A percentile compares a stretch with the other conserved stretches of the same genome.
Conservation (phyloP, 2,329 filamentous ascomycete genomes). For the Colletotrichum sp. region DNA sequence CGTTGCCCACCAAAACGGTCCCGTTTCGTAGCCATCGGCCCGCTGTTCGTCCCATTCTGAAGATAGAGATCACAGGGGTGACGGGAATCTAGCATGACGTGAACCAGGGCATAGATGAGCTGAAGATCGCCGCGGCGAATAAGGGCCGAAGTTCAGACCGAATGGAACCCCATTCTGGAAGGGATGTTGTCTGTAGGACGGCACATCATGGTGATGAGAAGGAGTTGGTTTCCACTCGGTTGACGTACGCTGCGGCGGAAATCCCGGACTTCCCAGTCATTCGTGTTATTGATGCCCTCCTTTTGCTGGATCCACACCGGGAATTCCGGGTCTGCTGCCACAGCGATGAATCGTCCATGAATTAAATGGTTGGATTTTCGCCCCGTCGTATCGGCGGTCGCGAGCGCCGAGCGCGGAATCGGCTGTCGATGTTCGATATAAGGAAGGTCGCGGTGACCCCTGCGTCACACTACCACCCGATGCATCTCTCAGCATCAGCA, state of each 20-base stretch:
- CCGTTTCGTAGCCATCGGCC: background rate
- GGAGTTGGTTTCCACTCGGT: background rate
- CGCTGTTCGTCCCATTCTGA: slow-evolving; percentile 7
- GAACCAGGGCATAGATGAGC: background rate
- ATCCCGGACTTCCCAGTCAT: background rate
- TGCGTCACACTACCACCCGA: background rate
- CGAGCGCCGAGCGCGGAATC: background rate
- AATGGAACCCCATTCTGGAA: background rate
- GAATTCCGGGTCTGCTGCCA: background rate
- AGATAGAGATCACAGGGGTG: background rate
- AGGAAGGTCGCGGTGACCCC: background rate
- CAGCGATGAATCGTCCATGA: background rate
- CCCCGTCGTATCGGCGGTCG: background rate
- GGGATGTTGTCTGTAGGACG: background rate
- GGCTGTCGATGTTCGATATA: background rate
- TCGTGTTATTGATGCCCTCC: background rate
- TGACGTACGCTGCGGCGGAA: background rate
- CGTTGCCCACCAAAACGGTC: background rate
- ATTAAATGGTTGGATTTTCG: background rate
- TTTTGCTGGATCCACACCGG: background rate
- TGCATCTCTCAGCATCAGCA: background rate
- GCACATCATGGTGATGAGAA: background rate
- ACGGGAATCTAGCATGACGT: slow-evolving; percentile 1
- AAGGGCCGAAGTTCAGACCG: background rate
- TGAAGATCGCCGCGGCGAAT: background rate